Percentiles rank a stretch among this genome's conserved stretches.
Conservation (phyloP, 306 rosid genomes). For the Quercus dentata region DNA sequence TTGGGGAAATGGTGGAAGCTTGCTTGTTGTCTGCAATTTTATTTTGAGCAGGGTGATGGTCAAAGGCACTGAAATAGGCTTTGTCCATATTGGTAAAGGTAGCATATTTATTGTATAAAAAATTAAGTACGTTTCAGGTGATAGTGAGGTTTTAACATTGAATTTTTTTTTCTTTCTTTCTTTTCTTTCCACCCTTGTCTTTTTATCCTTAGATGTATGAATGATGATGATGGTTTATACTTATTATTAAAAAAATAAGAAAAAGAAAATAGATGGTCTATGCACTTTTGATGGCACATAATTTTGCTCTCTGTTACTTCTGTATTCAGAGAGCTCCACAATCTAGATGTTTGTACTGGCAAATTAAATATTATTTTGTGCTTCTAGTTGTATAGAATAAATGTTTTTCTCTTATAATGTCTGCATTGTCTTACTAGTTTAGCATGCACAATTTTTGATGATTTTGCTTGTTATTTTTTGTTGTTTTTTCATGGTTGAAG, state of each 20-base stretch:
- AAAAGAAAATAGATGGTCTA: neutral
- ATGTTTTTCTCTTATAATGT: neutral
- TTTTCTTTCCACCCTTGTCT: too few species aligned
- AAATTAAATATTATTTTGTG: neutral
- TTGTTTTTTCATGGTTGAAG: conserved; percentile 8
- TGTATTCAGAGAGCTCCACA: neutral
- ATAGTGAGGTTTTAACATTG: too few species aligned
- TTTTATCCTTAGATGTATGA: too few species aligned
- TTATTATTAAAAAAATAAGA: too few species aligned
- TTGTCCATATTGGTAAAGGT: neutral
- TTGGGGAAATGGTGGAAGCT: neutral
- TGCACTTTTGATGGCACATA: neutral
- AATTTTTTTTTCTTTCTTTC: too few species aligned
- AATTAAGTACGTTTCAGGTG: neutral
- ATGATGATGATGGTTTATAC: too few species aligned
- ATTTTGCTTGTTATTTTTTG: neutral
- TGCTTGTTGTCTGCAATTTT: neutral
- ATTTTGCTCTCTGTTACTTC: neutral
- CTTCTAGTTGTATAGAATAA: neutral
- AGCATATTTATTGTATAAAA: neutral
- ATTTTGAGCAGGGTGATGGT: neutral
- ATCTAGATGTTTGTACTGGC: neutral
- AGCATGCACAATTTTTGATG: neutral
- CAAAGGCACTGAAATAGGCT: neutral
- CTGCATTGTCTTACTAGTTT: neutral